Base-by-base conservation (phyloP, 805 yeast species). In the Yarrowia osloensis region DNA sequence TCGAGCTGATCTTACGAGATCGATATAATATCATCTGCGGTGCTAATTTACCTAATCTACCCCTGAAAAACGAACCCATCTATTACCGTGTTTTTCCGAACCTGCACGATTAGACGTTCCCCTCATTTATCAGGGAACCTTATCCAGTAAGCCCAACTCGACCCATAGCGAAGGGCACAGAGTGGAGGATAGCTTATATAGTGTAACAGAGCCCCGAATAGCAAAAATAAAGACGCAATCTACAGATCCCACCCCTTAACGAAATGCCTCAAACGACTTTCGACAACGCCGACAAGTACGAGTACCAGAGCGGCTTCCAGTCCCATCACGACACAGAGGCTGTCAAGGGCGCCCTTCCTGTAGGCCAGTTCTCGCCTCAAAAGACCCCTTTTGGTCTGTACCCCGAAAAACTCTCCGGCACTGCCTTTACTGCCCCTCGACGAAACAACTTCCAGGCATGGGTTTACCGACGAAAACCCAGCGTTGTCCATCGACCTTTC, bases 361-460 rank as follows among this genome's bases (percentile, higher is more conserved):
- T 63, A 2, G 74, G 74, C 19, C 74, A 73, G 47, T 71, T 70
- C 52, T 67, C 67, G 35, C 75, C 75, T 17, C 74, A 73, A 47
- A 67, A 71, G 31, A 63, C 59, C 6, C 68, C 72, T 0, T 55
- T 67, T 22, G 76, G 76, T 1, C 73, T 73, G 33, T 73, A 71
- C 46, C 73, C 76, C 17, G 76, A 73, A 66, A 73, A 73, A 68
- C 57, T 73, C 13, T 72, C 76, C 4, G 76, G 75, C 5, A 72
- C 76, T 1, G 76, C 76, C 11, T 73, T 73, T 54, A 73, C 74
- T 17, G 74, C 74, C 29, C 75, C 75, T 9, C 49, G 75, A 42
- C 65, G 67, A 26, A 68, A 69, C 49, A 73, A 73, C 68, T 67
- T 70, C 55, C 75, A 73, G 49, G 62, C 73, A 8, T 73, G 75